phyloP scores from a whole-genome alignment of 1,284 basidiomycete genomes.

The Apiotrichum domesticum region DNA sequence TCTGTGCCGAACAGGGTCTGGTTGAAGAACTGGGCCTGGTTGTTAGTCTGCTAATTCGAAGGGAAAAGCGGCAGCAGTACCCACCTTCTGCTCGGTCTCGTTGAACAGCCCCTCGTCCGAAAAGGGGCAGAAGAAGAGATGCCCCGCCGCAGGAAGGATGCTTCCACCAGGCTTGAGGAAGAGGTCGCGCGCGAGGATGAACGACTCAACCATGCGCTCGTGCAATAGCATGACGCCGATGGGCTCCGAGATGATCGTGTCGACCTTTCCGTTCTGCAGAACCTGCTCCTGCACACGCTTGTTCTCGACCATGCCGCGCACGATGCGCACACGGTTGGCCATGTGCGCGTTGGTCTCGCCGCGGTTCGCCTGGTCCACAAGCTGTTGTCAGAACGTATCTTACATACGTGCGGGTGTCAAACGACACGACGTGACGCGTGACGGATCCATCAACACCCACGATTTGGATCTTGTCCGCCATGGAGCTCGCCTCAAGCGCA shows the following conservation, averaged over 20 bases:
- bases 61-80: background rate
- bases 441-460: conserved; percentile 24
- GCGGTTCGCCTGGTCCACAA: conserved; percentile 41
- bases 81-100: conserved; percentile 50
- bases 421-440: too few relatives aligned
- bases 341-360: conserved; percentile 40
- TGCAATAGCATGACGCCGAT: conserved; percentile 52
- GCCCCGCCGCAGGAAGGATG: conserved; percentile 48
- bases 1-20: conserved; percentile 46
- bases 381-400: conserved; percentile 18
- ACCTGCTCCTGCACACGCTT: conserved; percentile 35
- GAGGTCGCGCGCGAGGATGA: conserved; percentile 49
- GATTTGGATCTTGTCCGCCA: conserved; percentile 49
- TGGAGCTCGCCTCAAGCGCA: conserved; percentile 50
- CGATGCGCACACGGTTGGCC: conserved; percentile 34
- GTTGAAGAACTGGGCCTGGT: conserved; percentile 46
- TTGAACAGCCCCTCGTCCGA: conserved; percentile 50
- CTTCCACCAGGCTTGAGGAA: conserved; percentile 50
- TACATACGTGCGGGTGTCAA: too few relatives aligned
- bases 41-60: background rate
- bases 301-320: conserved; percentile 44
- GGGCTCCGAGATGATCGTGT: conserved; percentile 53
- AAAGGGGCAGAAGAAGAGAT: conserved; percentile 50
- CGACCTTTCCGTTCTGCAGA: conserved; percentile 44
- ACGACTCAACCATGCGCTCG: conserved; percentile 52